These are phyloP conservation scores for Phtheirospermum japonicum DNA, from an alignment of 257 asterid species.

Conservation along the genomic window DNA sequence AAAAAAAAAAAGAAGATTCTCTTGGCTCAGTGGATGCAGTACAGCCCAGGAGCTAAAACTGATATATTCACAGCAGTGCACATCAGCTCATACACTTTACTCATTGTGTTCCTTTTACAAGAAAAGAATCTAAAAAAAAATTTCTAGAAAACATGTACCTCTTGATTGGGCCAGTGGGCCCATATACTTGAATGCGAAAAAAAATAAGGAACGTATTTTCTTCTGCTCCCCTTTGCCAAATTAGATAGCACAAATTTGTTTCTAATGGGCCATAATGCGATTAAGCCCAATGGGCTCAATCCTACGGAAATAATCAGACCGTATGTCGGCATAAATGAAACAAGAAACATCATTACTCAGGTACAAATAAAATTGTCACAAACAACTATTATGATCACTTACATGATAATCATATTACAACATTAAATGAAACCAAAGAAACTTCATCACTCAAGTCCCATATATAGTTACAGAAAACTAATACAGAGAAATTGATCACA, in stretches of 20 bases:
- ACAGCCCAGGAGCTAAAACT: too few relatives aligned
- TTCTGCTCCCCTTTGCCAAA: too few relatives aligned
- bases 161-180: not conserved
- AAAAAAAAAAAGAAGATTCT: too few relatives aligned
- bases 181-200: too few relatives aligned
- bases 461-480: too few relatives aligned
- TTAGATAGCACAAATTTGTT: too few relatives aligned
- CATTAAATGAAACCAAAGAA: not conserved
- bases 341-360: not conserved
- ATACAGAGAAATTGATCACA: not conserved
- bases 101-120: not conserved
- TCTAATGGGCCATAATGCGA: not conserved
- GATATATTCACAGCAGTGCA: conserved; percentile 14
- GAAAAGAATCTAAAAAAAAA: conserved; percentile 11
- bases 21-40: too few relatives aligned
- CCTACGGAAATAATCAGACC: not conserved
- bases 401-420: conserved; percentile 13
- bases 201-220: too few relatives aligned
- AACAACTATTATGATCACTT: too few relatives aligned
- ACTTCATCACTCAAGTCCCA: too few relatives aligned
- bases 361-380: too few relatives aligned
- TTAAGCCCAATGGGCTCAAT: not conserved
- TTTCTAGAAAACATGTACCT: conserved; percentile 9
- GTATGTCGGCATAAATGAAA: too few relatives aligned
- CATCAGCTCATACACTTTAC: not conserved